phyloP scores from a whole-genome alignment of 2,329 filamentous ascomycete species.

The Delphinella strobiligena region DNA sequence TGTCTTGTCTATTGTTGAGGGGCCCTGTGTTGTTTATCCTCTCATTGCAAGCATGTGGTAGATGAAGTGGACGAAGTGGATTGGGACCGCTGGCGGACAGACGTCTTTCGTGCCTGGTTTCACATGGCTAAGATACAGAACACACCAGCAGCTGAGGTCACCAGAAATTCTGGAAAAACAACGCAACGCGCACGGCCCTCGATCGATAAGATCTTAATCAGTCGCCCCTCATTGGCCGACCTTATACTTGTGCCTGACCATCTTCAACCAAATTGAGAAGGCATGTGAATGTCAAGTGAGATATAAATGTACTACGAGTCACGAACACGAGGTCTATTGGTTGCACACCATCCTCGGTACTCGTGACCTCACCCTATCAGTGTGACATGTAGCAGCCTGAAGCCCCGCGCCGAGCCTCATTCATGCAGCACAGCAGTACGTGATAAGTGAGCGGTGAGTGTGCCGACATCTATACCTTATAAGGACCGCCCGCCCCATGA shows the following conservation, averaged over 20 bases:
- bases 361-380: no score
- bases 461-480: constrained; percentile 1
- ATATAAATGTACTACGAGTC: no score
- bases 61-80: background rate
- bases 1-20: constrained; percentile 9
- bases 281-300: no score
- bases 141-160: background rate
- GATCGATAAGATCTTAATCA: no score
- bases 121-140: constrained; percentile 5
- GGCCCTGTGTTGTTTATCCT: background rate
- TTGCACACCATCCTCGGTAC: no score
- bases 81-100: constrained; percentile 2
- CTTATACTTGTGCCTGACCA: no score
- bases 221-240: no score
- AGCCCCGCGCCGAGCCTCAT: no score
- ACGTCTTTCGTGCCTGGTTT: constrained; percentile 1
- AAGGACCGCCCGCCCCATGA: background rate
- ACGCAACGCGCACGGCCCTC: constrained; percentile 1
- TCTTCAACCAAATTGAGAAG: no score
- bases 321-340: no score
- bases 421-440: no score
- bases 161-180: constrained; percentile 3
- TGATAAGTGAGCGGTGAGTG: background rate
- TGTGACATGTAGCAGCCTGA: no score
- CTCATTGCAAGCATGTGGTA: background rate